Evolutionary conservation across 164 flowering plant species (phyloP).

Genomic region (Magnolia kwangsiensis): DNA sequence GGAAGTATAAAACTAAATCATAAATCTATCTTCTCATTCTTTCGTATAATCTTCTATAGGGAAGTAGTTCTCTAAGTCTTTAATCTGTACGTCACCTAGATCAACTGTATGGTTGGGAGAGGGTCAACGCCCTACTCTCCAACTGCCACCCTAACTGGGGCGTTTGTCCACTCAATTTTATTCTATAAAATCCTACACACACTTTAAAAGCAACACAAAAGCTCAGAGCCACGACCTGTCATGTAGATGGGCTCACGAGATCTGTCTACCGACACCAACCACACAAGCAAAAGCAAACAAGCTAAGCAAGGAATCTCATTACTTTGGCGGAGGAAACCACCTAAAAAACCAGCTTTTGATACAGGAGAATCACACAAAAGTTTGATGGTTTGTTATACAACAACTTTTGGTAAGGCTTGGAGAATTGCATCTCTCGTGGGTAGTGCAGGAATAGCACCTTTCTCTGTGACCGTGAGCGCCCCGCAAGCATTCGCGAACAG

Average conservation of each 20-base stretch:
- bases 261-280: not conserved
- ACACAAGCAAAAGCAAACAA: not conserved
- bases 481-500: slow-evolving; percentile 87
- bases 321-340: not conserved
- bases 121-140: too few species aligned
- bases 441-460: slow-evolving; percentile 68
- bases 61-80: too few species aligned
- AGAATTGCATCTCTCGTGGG: slow-evolving; percentile 54
- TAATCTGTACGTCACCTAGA: too few species aligned
- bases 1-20: too few species aligned
- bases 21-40: too few species aligned
- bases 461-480: slow-evolving; percentile 68
- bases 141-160: too few species aligned
- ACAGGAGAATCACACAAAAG: not conserved
- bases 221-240: too few species aligned
- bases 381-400: slow-evolving; percentile 14
- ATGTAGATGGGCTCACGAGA: not conserved
- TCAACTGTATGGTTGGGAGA: too few species aligned
- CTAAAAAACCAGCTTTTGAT: not conserved
- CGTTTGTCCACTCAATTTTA: too few species aligned
- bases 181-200: too few species aligned
- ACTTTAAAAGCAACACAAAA: too few species aligned
- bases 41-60: too few species aligned
- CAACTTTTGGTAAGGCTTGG: slow-evolving; percentile 20
- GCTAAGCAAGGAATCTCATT: not conserved